A percentile compares a stretch with the other conserved stretches of the same genome.
These are phyloP conservation scores for Hypomyces perniciosus DNA, from an alignment of 2,329 filamentous ascomycete genomes.

Conservation along the genomic window DNA sequence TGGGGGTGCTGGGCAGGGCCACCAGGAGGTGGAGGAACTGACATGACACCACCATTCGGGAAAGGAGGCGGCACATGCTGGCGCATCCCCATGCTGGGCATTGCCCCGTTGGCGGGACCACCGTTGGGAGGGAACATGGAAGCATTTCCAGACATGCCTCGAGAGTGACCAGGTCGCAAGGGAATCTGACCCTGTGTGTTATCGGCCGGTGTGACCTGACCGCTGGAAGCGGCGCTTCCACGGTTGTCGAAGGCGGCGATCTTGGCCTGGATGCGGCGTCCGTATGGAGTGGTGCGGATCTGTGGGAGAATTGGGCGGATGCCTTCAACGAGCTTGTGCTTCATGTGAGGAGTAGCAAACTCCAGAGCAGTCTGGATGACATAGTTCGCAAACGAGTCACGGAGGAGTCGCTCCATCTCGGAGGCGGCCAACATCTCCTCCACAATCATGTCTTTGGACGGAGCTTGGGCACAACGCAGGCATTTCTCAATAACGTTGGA, in stretches of 20 bases:
- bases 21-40: constrained; percentile 22
- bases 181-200: constrained; percentile 49
- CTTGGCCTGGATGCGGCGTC: constrained; percentile 88
- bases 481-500: constrained; percentile 99
- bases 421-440: constrained; percentile 68
- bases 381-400: constrained; percentile 94
- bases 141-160: constrained; percentile 36
- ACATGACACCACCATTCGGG: constrained; percentile 26
- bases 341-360: constrained; percentile 67
- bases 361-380: constrained; percentile 95
- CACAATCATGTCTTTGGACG: constrained; percentile 74
- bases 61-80: constrained; percentile 31
- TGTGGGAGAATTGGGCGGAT: constrained; percentile 79
- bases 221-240: constrained; percentile 37
- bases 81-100: constrained; percentile 20
- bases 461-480: constrained; percentile 71
- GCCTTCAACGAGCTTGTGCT: constrained; percentile 69
- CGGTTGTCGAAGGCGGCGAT: constrained; percentile 58
- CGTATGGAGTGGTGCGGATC: constrained; percentile 88
- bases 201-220: constrained; percentile 48
- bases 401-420: constrained; percentile 82
- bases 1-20: constrained; percentile 24
- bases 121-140: constrained; percentile 26
- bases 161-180: constrained; percentile 38
- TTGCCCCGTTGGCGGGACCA: constrained; percentile 18